Base-by-base conservation (phyloP, 2,329 filamentous ascomycete genomes). In the Rugonectria rugulosa region DNA sequence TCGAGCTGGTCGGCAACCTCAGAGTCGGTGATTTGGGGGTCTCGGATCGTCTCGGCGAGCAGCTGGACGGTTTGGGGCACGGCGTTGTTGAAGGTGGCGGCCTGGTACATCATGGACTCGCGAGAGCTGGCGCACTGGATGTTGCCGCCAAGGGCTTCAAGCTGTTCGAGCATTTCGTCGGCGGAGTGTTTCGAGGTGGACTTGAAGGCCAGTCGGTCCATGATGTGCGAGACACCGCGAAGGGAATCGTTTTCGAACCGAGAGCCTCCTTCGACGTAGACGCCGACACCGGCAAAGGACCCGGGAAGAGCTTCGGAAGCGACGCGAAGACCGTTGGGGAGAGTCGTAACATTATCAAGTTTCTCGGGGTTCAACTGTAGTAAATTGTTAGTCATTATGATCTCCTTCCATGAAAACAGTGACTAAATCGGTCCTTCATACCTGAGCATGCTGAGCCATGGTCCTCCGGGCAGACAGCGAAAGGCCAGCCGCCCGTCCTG, bases 71-170 rank as follows among this genome's bases (percentile, higher is more conserved):
- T 92, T 8, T 86, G 86, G 6, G 91, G 88, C 8, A 99, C 92
- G 15, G 92, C 89, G 21, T 88, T 89, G 79, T 99, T 99, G 84
- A 99, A 99, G 24, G 93, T 97, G 21, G 95, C 95, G 2, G 92
- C 91, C 75, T 99, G 95, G 79, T 99, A 99, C 95, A 99, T 99
- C 77, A 99, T 85, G 53, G 92, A 92, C 76, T 99, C 95, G 62
- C 95, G 84, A 2, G 92, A 96, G 2, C 93, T 97, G 10, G 94
- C 93, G 77, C 95, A 99, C 77, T 98, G 93, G 56, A 99, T 94
- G 73, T 97, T 97, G 26, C 95, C 95, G 29, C 95, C 95, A 3
- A 99, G 80, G 0, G 88, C 88, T 75, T 98, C 95, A 27, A 97
- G 83, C 27, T 88, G 82, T 74, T 97, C 92, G 17, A 97, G 80